Base-by-base conservation (phyloP, 306 rosid genomes). In the Vachellia collinsii region DNA sequence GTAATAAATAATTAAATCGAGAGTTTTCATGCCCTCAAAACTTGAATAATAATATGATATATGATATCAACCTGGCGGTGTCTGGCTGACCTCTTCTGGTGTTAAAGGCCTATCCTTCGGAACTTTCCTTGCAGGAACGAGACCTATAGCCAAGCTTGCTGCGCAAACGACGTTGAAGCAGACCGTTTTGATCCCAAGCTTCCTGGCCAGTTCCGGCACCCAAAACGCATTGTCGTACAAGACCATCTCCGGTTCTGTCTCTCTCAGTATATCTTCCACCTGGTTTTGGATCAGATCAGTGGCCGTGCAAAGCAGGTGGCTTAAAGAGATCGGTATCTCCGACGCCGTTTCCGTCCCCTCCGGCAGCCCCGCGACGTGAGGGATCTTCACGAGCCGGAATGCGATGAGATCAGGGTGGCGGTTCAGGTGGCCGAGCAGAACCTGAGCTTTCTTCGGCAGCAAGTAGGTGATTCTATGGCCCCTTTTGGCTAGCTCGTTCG, bases 401-500 rank as follows among this genome's bases (percentile, higher is more conserved):
- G 56, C 41, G 74, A 89, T 81, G 69, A 91, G 92, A 61, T 80
- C 8, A 0, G 90, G 84, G 62, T 80, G 56, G 37, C 8, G 81
- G 29, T 81, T 83, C 0, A 81, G 81, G 50, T 83, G 79, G 4
- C 82, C 73, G 1, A 89, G 65, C 12, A 76, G 83, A 41, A 56
- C 25, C 1, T 6, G 67, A 5, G 86, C 86, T 62, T 89, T 91
- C 0, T 56, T 42, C 23, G 94, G 91, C 0, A 81, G 38, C 38
- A 91, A n/a, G 56, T 75, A 72, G 1, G 88, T 56, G 83, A 84
- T 43, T 72, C 3, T 50, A 22, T 87, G 87, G 64, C 89, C 89
- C 51, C 84, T 83, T 13, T 85, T 63, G 37, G 91, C 92, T 5
- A 91, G 77, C 73, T 91, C 83, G 77, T 88, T 91, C 3, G 90